Evolutionary conservation across 805 yeast species (phyloP).

Genomic region (Pichia manshurica): DNA sequence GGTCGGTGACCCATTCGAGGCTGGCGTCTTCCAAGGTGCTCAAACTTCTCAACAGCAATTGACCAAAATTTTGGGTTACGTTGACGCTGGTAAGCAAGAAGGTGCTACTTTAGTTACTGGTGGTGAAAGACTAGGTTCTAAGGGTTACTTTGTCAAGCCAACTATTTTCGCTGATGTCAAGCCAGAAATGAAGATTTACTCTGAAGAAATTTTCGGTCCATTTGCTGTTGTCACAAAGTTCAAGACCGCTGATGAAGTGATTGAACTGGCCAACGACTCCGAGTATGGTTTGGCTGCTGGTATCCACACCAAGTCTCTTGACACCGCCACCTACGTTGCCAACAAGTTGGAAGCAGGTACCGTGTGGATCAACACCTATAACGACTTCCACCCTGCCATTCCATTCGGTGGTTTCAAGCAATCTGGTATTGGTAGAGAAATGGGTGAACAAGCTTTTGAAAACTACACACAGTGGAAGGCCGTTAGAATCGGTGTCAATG

Average conservation of each 20-base stretch:
- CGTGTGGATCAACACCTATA: conserved; percentile 73
- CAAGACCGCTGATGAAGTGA: conserved; percentile 65
- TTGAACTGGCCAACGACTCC: conserved; percentile 68
- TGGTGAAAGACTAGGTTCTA: conserved; percentile 67
- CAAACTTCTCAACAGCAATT: conserved; percentile 66
- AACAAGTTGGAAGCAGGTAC: conserved; percentile 71
- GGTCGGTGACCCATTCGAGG: conserved; percentile 78
- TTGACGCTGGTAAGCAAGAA: conserved; percentile 57
- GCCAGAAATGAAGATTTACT: conserved; percentile 67
- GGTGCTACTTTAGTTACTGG: conserved; percentile 75
- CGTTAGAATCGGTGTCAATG: conserved; percentile 43
- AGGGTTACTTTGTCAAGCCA: conserved; percentile 73
- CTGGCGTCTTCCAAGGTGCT: conserved; percentile 65
- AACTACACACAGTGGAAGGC: conserved; percentile 63
- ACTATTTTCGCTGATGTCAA: conserved; percentile 81
- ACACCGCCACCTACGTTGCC: conserved; percentile 62
- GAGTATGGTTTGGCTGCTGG: conserved; percentile 86
- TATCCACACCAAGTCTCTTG: conserved; percentile 66
- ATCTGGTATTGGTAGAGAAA: conserved; percentile 69
- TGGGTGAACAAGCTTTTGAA: conserved; percentile 63
- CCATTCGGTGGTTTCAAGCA: conserved; percentile 70
- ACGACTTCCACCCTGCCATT: conserved; percentile 59
- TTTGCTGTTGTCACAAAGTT: conserved; percentile 74
- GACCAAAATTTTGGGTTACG: conserved; percentile 57
- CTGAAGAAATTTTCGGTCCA: conserved; percentile 92